Percentiles rank a stretch among this genome's conserved stretches.
Conservation (phyloP, 2,329 filamentous ascomycete genomes). For the Sclerotinia borealis region DNA sequence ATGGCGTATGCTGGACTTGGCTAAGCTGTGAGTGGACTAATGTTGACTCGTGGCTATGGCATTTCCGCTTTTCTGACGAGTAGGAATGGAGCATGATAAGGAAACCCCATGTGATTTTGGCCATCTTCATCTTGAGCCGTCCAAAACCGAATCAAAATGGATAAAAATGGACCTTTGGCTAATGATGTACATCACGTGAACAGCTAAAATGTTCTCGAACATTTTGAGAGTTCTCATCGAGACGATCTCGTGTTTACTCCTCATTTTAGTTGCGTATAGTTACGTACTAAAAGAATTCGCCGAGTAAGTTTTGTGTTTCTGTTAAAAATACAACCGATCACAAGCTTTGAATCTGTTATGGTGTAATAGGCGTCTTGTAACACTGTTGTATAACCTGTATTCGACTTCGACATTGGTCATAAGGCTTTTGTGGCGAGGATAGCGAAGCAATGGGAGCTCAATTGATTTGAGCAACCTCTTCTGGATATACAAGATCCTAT, state of each 20-base stretch:
- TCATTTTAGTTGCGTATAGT: background rate
- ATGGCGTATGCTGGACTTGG: background rate
- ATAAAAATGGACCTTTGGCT: background rate
- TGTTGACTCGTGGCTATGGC: background rate
- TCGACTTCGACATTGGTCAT: background rate
- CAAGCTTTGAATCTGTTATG: slow-evolving; percentile 3
- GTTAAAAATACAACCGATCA: slow-evolving; percentile 6
- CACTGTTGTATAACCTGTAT: background rate
- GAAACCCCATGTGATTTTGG: slow-evolving; percentile 8
- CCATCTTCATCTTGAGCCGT: slow-evolving; percentile 6
- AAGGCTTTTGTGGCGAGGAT: background rate
- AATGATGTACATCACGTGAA: slow-evolving; percentile 5
- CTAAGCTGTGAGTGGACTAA: slow-evolving; percentile 2
- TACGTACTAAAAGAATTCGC: background rate
- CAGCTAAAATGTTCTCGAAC: slow-evolving; percentile 6
- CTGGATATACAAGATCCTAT: background rate
- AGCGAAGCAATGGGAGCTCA: background rate
- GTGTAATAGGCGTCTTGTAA: background rate
- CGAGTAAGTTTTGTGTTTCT: slow-evolving; percentile 5
- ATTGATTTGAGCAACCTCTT: background rate
- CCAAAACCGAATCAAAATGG: background rate
- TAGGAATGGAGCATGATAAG: background rate
- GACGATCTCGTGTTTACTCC: slow-evolving; percentile 6
- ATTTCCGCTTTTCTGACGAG: slow-evolving; percentile 9
- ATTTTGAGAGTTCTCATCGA: background rate